phyloP scores from a whole-genome alignment of 1,284 basidiomycete species.

The Cryptococcus maquisensis region DNA sequence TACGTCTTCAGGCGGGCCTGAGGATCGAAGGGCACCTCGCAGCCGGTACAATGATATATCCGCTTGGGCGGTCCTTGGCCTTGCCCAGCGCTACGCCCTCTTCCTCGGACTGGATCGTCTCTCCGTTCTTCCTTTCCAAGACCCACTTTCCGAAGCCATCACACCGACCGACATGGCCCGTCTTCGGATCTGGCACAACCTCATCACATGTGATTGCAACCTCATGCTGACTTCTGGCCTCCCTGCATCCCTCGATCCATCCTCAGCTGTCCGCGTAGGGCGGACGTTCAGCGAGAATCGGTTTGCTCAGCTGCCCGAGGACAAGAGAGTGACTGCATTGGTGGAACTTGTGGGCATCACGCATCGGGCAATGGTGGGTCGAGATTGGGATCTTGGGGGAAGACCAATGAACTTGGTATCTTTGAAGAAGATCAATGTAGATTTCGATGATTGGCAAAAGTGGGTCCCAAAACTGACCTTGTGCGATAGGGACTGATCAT shows the following conservation, averaged over 20 bases:
- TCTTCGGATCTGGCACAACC: slow-evolving; percentile 5
- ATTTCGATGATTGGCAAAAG: slow-evolving; percentile 4
- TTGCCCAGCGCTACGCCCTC: slow-evolving; percentile 5
- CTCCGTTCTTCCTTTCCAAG: slow-evolving; percentile 1
- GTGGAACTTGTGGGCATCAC: slow-evolving; percentile 5
- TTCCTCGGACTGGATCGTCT: slow-evolving; percentile 1
- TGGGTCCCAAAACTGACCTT: background rate
- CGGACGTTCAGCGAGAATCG: background rate
- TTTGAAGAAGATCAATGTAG: slow-evolving; percentile 2
- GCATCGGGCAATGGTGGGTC: background rate
- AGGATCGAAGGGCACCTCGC: background rate
- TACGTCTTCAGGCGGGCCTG: too few relatives aligned
- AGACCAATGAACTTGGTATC: background rate
- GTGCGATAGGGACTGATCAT: too few relatives aligned
- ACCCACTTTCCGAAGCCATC: background rate
- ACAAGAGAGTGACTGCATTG: slow-evolving; percentile 2
- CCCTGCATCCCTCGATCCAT: slow-evolving; percentile 4
- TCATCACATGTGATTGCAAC: slow-evolving; percentile 8
- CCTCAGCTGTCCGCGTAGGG: background rate
- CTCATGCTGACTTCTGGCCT: slow-evolving; percentile 8
- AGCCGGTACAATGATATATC: slow-evolving; percentile 10
- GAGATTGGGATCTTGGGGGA: background rate
- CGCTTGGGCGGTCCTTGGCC: slow-evolving; percentile 8
- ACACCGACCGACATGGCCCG: slow-evolving; percentile 1
- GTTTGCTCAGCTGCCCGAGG: slow-evolving; percentile 2